phyloP scores from a whole-genome alignment of 352 stramenopile species.

The Globisporangium sylvaticum region DNA sequence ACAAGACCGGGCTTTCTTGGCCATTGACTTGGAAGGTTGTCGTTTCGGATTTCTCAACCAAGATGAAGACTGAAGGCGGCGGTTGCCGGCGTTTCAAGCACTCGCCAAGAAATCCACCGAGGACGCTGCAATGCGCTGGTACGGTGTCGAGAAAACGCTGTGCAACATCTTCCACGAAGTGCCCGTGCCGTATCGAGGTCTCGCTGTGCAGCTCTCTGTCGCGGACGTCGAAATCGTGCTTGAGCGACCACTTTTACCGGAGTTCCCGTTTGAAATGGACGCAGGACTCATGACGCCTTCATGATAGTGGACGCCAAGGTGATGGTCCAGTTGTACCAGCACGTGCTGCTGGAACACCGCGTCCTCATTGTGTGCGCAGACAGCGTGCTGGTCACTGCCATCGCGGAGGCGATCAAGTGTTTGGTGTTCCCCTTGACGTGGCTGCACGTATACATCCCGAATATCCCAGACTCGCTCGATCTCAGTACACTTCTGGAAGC shows the following conservation, averaged over 20 bases:
- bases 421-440: constrained; percentile 46
- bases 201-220: constrained; percentile 35
- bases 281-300: constrained; percentile 44
- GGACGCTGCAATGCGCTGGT: neutral
- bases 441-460: constrained; percentile 54
- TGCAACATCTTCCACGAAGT: constrained; percentile 57
- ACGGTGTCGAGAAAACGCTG: constrained; percentile 32
- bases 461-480: constrained; percentile 44
- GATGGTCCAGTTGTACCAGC: constrained; percentile 35
- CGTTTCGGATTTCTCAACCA: neutral
- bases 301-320: constrained; percentile 36
- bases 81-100: neutral
- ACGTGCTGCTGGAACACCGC: constrained; percentile 47
- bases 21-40: neutral
- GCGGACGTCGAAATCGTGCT: constrained; percentile 30
- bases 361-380: constrained; percentile 43
- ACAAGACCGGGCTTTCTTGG: neutral
- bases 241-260: constrained; percentile 26
- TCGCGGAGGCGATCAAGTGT: constrained; percentile 41
- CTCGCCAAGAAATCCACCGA: neutral
- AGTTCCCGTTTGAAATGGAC: constrained; percentile 52
- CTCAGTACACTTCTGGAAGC: constrained; percentile 48
- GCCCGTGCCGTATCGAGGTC: constrained; percentile 28
- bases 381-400: constrained; percentile 35
- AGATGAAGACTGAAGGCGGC: neutral